Evolutionary conservation across 1,284 basidiomycete species (phyloP).

Genomic region (Paramarasmius palmivorus): DNA sequence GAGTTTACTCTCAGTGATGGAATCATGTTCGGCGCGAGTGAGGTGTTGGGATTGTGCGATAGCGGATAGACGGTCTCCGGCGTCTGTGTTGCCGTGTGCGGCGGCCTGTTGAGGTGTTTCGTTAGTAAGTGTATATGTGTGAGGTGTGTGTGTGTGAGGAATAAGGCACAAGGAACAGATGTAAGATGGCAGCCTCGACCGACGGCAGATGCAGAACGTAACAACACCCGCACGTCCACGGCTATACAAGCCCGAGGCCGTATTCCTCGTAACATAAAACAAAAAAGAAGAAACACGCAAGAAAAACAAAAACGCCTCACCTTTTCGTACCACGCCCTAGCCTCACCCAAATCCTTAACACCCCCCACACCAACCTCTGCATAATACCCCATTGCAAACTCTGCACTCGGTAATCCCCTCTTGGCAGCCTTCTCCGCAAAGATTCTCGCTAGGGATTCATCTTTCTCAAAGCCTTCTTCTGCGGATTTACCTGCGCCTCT

Average conservation of each 20-base stretch:
- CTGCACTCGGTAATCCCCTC: slow-evolving; percentile 79
- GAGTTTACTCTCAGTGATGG: slow-evolving; percentile 76
- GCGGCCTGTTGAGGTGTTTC: slow-evolving; percentile 50
- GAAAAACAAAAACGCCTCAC: slow-evolving; percentile 32
- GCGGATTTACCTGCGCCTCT: slow-evolving; percentile 26
- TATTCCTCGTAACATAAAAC: neutral
- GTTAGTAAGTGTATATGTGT: neutral
- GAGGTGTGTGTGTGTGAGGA: too few relatives aligned
- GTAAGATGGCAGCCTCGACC: neutral
- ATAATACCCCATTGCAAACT: slow-evolving; percentile 96
- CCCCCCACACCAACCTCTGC: slow-evolving; percentile 79
- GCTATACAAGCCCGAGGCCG: neutral
- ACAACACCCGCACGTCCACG: neutral
- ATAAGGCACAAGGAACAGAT: too few relatives aligned
- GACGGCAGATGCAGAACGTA: neutral
- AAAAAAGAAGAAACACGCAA: neutral
- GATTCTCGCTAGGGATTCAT: slow-evolving; percentile 83
- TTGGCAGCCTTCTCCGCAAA: slow-evolving; percentile 92
- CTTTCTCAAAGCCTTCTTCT: slow-evolving; percentile 73
- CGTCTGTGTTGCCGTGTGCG: slow-evolving; percentile 82
- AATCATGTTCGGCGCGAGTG: slow-evolving; percentile 80
- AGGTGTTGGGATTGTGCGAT: slow-evolving; percentile 64
- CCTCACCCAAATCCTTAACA: slow-evolving; percentile 62
- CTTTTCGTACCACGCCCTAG: slow-evolving; percentile 71
- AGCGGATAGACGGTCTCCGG: slow-evolving; percentile 71